These are phyloP conservation scores for Acrodontium crateriforme DNA, from an alignment of 2,329 filamentous ascomycete species.

Conservation along the genomic window DNA sequence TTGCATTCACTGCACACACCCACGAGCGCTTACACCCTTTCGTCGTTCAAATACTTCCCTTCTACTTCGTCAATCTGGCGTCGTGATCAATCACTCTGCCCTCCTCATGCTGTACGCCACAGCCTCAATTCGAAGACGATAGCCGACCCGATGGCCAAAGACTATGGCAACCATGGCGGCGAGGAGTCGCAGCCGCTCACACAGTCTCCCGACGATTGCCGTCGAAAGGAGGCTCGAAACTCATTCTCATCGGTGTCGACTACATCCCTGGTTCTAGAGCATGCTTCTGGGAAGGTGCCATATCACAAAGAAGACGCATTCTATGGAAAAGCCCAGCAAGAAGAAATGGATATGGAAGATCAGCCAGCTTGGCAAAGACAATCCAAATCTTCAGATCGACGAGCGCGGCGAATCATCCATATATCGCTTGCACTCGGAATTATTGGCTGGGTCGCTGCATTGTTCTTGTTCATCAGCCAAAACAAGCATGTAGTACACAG, in stretches of 20 bases:
- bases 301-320: constrained; percentile 34
- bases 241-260: constrained; percentile 70
- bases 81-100: no score
- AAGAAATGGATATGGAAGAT: constrained; percentile 39
- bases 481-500: constrained; percentile 54
- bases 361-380: constrained; percentile 29
- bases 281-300: constrained; percentile 45
- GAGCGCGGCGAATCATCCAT: constrained; percentile 48
- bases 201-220: constrained; percentile 19
- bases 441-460: constrained; percentile 53
- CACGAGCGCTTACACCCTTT: no score
- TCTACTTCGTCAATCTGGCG: no score
- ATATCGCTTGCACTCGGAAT: constrained; percentile 47
- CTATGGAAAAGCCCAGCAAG: constrained; percentile 21
- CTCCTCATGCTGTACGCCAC: no score
- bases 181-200: constrained; percentile 35
- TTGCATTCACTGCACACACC: no score
- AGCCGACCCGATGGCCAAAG: no score
- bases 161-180: constrained; percentile 9
- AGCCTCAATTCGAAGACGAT: constrained; percentile 1
- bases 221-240: constrained; percentile 27
- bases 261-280: constrained; percentile 69
- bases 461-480: constrained; percentile 51
- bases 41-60: no score
- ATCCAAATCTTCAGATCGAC: constrained; percentile 46